Evolutionary conservation across 2,329 filamentous ascomycete species (phyloP).

Genomic region (Emmonsiellopsis sp.): DNA sequence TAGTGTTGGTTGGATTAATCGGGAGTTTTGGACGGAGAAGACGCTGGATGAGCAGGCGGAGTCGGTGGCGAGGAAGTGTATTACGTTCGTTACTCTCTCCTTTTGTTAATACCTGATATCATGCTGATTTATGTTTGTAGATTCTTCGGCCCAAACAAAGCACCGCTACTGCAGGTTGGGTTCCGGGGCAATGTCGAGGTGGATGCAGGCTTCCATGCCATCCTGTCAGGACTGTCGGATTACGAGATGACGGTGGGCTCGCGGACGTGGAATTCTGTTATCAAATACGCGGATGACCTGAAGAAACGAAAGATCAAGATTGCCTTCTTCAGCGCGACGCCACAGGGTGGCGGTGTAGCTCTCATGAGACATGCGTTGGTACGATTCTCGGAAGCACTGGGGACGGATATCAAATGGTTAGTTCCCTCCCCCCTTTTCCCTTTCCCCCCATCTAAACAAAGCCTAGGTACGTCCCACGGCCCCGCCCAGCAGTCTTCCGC

Average conservation of each 20-base stretch:
- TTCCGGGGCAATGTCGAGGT: constrained; percentile 62
- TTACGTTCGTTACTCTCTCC: constrained; percentile 50
- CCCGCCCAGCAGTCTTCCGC: constrained; percentile 68
- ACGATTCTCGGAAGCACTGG: constrained; percentile 58
- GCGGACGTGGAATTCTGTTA: constrained; percentile 57
- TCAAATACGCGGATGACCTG: constrained; percentile 55
- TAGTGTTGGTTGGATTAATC: constrained; percentile 18
- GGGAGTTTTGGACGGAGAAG: constrained; percentile 44
- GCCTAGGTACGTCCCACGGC: constrained; percentile 63
- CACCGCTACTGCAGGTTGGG: constrained; percentile 58
- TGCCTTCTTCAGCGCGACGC: constrained; percentile 72
- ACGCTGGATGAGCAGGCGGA: constrained; percentile 74
- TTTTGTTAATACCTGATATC: neutral
- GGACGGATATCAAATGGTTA: constrained; percentile 66
- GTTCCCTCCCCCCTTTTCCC: constrained; percentile 16
- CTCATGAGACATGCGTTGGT: constrained; percentile 74
- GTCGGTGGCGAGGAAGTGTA: constrained; percentile 69
- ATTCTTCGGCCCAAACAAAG: constrained; percentile 63
- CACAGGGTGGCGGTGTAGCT: constrained; percentile 74
- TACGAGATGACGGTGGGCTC: constrained; percentile 54
- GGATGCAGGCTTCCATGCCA: constrained; percentile 56
- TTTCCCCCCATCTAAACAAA: neutral
- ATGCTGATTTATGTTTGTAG: constrained; percentile 29
- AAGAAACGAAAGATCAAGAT: constrained; percentile 57
- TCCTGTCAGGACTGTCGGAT: constrained; percentile 48